These are phyloP conservation scores for Oemleria cerasiformis DNA, from an alignment of 306 rosid genomes.

Conservation along the genomic window DNA sequence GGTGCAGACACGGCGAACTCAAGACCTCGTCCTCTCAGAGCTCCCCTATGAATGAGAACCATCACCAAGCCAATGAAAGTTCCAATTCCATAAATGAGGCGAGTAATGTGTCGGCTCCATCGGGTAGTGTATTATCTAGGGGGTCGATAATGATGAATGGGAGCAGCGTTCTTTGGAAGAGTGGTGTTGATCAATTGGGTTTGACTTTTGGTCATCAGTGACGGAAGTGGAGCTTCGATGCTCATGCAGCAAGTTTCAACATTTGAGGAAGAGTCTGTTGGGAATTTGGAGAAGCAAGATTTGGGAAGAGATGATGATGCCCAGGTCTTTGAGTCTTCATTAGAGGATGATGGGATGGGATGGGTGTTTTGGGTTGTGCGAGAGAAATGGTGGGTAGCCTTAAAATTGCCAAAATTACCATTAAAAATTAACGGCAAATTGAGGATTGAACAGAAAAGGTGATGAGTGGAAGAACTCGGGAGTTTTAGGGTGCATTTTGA, in stretches of 20 bases:
- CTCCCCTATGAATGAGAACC: too few species aligned
- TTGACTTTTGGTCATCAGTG: conserved; percentile 53
- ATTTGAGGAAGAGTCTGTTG: conserved; percentile 94
- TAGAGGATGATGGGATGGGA: too few species aligned
- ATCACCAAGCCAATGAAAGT: conserved; percentile 32
- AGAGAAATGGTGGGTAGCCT: too few species aligned
- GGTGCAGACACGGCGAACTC: conserved; percentile 43
- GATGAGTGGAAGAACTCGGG: too few species aligned
- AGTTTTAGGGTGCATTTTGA: too few species aligned
- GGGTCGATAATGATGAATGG: conserved; percentile 61
- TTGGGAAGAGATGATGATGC: too few species aligned
- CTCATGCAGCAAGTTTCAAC: conserved; percentile 63
- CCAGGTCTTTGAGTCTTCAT: too few species aligned
- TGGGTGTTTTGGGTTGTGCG: too few species aligned
- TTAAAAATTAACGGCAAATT: too few species aligned
- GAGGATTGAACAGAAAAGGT: too few species aligned
- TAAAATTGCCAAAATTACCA: too few species aligned
- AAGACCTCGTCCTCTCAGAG: conserved; percentile 62
- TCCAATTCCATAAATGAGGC: conserved; percentile 61
- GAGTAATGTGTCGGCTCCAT: conserved; percentile 58
- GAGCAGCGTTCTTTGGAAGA: conserved; percentile 59
- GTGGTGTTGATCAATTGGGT: conserved; percentile 63
- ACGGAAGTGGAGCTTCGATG: conserved; percentile 53
- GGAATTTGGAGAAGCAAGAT: too few species aligned
- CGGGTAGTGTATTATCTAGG: conserved; percentile 54